Evolutionary conservation across 768 basidiomycete genomes (phyloP).

Genomic region (button mushroom (Agaricus bisporus)): DNA sequence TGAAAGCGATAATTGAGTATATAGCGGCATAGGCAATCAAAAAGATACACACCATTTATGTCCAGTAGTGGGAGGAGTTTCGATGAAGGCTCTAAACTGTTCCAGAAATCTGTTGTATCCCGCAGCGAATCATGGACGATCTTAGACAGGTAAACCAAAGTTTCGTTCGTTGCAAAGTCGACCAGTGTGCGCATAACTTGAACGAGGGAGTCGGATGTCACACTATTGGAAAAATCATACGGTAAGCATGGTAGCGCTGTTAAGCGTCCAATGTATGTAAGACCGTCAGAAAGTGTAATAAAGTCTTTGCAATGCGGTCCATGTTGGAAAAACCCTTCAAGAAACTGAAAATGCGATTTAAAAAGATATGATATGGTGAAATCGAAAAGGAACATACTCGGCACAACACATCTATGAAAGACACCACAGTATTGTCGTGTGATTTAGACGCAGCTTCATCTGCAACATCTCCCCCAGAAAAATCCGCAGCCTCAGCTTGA

Average conservation of each 20-base stretch:
- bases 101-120: conserved; percentile 72
- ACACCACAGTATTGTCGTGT: conserved; percentile 73
- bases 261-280: conserved; percentile 68
- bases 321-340: conserved; percentile 94
- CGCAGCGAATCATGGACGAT: conserved; percentile 66
- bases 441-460: conserved; percentile 32
- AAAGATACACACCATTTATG: conserved; percentile 28
- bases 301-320: conserved; percentile 88
- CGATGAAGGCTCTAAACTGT: conserved; percentile 41
- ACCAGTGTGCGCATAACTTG: conserved; percentile 86
- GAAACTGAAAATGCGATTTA: conserved; percentile 47
- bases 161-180: conserved; percentile 76
- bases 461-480: conserved; percentile 16
- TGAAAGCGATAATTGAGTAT: conserved; percentile 5
- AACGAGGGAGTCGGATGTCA: conserved; percentile 81
- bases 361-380: not conserved
- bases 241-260: conserved; percentile 84
- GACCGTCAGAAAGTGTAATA: conserved; percentile 64
- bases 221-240: conserved; percentile 80
- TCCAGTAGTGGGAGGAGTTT: conserved; percentile 65
- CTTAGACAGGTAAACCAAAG: conserved; percentile 61
- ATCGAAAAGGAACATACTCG: conserved; percentile 42
- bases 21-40: not conserved
- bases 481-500: conserved; percentile 13
- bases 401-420: conserved; percentile 74